These are phyloP conservation scores for Yamadazyma kanchanaburiensis DNA, from an alignment of 1,139 yeast species.

Conservation along the genomic window DNA sequence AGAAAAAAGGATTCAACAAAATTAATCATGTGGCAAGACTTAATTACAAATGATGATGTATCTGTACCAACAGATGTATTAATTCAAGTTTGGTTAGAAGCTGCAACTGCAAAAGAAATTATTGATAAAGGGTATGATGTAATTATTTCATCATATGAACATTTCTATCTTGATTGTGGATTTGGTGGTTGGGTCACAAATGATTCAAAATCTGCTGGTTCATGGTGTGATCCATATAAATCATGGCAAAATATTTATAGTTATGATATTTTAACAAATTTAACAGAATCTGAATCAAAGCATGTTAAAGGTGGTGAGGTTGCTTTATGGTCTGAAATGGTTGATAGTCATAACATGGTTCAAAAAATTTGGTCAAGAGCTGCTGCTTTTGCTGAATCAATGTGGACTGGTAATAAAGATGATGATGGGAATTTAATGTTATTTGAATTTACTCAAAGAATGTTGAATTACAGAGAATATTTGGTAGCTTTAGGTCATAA, in stretches of 20 bases:
- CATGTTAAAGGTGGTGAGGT: constrained; percentile 46
- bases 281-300: constrained; percentile 28
- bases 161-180: constrained; percentile 48
- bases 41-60: constrained; percentile 25
- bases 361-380: constrained; percentile 47
- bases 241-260: constrained; percentile 43
- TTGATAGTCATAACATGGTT: constrained; percentile 35
- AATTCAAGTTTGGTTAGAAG: constrained; percentile 41
- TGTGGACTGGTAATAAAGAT: constrained; percentile 44
- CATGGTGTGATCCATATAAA: constrained; percentile 52
- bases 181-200: constrained; percentile 41
- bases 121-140: constrained; percentile 41
- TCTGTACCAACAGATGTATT: constrained; percentile 21
- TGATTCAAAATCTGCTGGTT: constrained; percentile 41
- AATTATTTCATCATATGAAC: constrained; percentile 35
- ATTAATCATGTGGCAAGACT: constrained; percentile 49
- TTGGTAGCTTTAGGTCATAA: constrained; percentile 35
- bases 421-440: constrained; percentile 28
- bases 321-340: constrained; percentile 46
- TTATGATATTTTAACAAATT: constrained; percentile 32
- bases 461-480: constrained; percentile 43
- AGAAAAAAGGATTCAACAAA: constrained; percentile 17
- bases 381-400: constrained; percentile 45
- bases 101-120: constrained; percentile 24
- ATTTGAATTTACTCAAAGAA: constrained; percentile 33